These are phyloP conservation scores for Umbellularia californica DNA, from an alignment of 164 flowering plant species.

Conservation along the genomic window DNA sequence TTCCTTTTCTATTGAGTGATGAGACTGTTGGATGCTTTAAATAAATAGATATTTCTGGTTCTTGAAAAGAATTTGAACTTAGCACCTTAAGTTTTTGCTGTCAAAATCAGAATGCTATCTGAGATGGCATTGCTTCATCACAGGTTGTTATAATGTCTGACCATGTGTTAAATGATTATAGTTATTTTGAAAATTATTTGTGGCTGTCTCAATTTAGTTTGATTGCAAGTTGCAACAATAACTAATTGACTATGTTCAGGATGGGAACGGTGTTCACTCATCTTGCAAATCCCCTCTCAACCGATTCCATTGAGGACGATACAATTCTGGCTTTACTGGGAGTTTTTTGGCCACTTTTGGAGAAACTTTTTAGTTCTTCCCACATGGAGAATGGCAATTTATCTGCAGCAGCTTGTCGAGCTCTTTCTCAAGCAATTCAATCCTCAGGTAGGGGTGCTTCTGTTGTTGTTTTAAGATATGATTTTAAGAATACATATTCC, in stretches of 20 bases:
- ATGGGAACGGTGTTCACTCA: slow-evolving; percentile 80
- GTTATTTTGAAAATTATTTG: neutral
- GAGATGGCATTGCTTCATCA: neutral
- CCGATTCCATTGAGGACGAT: slow-evolving; percentile 43
- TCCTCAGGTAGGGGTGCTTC: slow-evolving; percentile 53
- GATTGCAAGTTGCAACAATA: slow-evolving; percentile 1
- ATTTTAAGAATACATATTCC: neutral
- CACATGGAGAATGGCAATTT: slow-evolving; percentile 76
- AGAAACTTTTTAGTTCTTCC: slow-evolving; percentile 60
- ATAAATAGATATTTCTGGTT: neutral
- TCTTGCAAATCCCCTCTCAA: slow-evolving; percentile 41
- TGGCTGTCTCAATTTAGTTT: neutral
- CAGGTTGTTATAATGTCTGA: neutral
- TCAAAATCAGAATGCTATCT: neutral
- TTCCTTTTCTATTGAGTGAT: neutral
- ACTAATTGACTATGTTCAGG: slow-evolving; percentile 41
- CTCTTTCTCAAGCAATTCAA: slow-evolving; percentile 82
- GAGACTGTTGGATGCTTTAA: neutral
- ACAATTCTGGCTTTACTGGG: slow-evolving; percentile 48
- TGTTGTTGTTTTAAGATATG: neutral
- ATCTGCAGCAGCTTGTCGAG: slow-evolving; percentile 84
- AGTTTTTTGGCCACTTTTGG: slow-evolving; percentile 84
- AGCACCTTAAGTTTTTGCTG: neutral
- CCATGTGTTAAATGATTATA: neutral
- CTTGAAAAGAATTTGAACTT: neutral